Evolutionary conservation across 2,329 filamentous ascomycete species (phyloP), one percentile per base, ranked within the genome.

Genomic region (Botrytis pseudocinerea): DNA sequence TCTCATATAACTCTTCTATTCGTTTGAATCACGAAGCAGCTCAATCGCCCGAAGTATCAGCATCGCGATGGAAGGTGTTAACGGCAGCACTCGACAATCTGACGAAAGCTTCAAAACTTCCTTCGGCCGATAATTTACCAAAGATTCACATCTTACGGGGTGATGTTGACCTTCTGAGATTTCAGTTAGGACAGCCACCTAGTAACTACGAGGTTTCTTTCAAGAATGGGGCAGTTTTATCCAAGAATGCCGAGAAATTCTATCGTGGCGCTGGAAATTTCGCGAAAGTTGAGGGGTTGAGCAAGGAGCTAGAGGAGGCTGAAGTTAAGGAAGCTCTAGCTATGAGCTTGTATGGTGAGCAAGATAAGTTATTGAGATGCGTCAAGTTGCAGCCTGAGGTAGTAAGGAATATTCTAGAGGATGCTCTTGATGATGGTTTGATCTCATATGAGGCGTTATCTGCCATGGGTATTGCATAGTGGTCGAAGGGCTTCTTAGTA

Each of bases 181-280:
- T 85, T 80, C 84, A 85, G 57, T 79, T 90, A 42, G 85, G 86
- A 9, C 80, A 82, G 54, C 76, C 83, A 4, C 84, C 86, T 1
- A 83, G 79, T 77, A 81, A 82, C 38, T 82, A 85, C 68, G 77
- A 80, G 7, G 76, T 83, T 65, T 83, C 85, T 7, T 78, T 81
- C 40, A 83, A 83, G 65, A 85, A 87, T 77, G 82, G 80, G 6
- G 76, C 81, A 9, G 85, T 83, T 4, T 80, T 90, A 20, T 78
- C 88, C 54, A 85, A 84, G 71, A 90, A 90, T 76, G 87, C 88
- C 1, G 85, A 86, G 74, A 87, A 85, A 8, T 90, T 87, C 77
- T 90, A 88, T 76, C 84, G 86, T 32, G 87, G 88, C 57, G 87
- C 86, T 12, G 75, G 73, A 51, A 71, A 74, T 22, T 46, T 84